Base-by-base conservation (phyloP, 257 asterid species). In the Petunia axillaris region DNA sequence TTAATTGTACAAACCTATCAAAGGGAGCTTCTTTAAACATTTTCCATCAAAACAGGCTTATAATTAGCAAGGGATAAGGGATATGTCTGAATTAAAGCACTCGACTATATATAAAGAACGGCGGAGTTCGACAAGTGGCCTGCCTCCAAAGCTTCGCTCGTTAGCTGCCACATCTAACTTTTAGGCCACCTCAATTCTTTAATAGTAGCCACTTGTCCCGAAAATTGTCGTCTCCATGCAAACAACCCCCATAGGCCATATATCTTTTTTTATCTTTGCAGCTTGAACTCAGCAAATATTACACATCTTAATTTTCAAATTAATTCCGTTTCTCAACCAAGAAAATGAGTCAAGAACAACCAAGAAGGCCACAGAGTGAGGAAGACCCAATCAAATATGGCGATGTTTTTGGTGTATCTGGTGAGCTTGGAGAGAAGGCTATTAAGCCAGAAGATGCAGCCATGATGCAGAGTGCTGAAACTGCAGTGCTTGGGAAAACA, bases 391-490 rank as follows among this genome's bases (percentile, higher is more conserved):
- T 90, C 75, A 91, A 88, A 64, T 90, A 91, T 50, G 91, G 95
- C 46, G 95, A 89, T 64, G 86, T 90, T 15, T 91, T 91, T 39
- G 70, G n/a, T 0, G 93, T 93, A 1, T 85, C 90, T 59, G 92
- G 90, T 4, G 91, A 87, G 55, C 88, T 93, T 10, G 88, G 95
- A 0, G 75, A 66, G 50, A 84, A 88, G 79, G 86, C 93, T 1
- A 65, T 91, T 5, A 87, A 92, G 5, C 97, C 97, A 0, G 75
- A 86, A 66, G 97, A 91, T 59, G 97, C 97, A 0, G 87, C 95
- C 39, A 81, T 91, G 92, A 91, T 90, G 94, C 92, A 93, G 85
- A 81, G 91, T 0, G 97, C 94, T 0, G 94, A 93, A 43, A 68
- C 89, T 58, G 43, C 84, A 1, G 82, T 89, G 4, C 64, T 91